Percentiles rank a stretch among this genome's conserved stretches.
Conservation (phyloP, 2,329 filamentous ascomycete genomes). For the Raffaelea albimanens region DNA sequence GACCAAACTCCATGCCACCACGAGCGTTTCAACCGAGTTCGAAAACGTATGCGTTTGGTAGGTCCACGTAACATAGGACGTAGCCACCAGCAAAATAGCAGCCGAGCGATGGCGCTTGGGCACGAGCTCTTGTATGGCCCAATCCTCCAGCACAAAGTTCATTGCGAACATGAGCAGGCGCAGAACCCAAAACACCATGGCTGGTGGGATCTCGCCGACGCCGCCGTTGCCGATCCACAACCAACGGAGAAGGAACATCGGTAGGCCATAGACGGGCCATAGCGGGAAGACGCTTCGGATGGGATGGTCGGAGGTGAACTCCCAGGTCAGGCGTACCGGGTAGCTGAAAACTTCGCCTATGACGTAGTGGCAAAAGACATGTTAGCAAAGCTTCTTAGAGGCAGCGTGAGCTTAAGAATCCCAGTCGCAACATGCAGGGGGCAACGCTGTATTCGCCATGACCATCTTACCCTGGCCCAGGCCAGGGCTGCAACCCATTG, state of each 20-base stretch:
- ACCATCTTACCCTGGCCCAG: no score
- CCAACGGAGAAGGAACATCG: constrained; percentile 88
- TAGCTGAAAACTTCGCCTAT: constrained; percentile 88
- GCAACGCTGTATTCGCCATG: no score
- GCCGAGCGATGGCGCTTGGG: constrained; percentile 60
- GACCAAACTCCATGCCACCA: constrained; percentile 88
- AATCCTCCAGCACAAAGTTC: constrained; percentile 95
- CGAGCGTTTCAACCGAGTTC: constrained; percentile 89
- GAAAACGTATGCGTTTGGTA: constrained; percentile 98
- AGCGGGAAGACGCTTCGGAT: constrained; percentile 94
- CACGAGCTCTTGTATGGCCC: constrained; percentile 89
- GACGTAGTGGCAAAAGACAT: constrained; percentile 1
- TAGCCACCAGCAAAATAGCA: constrained; percentile 78
- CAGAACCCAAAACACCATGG: constrained; percentile 80
- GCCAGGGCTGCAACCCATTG: background rate
- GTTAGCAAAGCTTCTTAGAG: constrained; percentile 13
- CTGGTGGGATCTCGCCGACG: constrained; percentile 69
- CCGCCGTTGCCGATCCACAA: constrained; percentile 78
- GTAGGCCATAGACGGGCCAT: constrained; percentile 90
- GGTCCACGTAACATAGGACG: constrained; percentile 97
- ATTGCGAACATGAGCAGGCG: constrained; percentile 85
- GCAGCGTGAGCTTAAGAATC: no score
- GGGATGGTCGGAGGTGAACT: constrained; percentile 80
- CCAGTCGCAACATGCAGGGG: no score
- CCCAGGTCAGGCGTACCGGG: constrained; percentile 85